Evolutionary conservation across 495 filamentous ascomycete species (phyloP).

Genomic region (Penicillium odoratum): DNA sequence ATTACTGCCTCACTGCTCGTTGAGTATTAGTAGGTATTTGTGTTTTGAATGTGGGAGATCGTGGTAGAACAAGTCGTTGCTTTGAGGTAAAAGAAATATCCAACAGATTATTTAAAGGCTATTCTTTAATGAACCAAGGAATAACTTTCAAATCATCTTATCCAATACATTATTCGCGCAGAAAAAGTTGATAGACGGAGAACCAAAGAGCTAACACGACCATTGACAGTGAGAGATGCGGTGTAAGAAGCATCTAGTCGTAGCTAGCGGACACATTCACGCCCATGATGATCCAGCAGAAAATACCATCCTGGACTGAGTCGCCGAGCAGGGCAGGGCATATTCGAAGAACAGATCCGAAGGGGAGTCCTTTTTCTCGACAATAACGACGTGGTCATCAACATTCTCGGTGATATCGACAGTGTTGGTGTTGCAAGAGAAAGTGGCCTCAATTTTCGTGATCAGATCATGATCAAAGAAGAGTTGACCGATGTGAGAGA

Average conservation of each 20-base stretch:
- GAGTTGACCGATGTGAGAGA: constrained; percentile 60
- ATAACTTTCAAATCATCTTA: too few relatives aligned
- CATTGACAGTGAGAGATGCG: neutral
- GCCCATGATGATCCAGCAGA: neutral
- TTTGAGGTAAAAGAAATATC: too few relatives aligned
- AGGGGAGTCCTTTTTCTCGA: neutral
- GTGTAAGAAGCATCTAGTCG: neutral
- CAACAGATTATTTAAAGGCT: too few relatives aligned
- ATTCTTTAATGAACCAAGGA: too few relatives aligned
- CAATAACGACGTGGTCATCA: neutral
- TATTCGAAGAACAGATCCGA: neutral
- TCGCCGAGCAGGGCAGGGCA: neutral
- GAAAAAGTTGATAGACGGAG: too few relatives aligned
- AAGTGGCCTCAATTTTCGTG: constrained; percentile 41
- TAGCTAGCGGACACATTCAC: neutral
- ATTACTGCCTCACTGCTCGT: too few relatives aligned
- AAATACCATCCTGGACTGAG: neutral
- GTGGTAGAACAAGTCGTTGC: too few relatives aligned
- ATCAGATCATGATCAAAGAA: constrained; percentile 58
- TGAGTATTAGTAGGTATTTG: too few relatives aligned
- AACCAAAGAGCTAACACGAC: neutral
- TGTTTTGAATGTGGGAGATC: too few relatives aligned
- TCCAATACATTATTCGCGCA: too few relatives aligned
- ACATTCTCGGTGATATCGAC: constrained; percentile 45
- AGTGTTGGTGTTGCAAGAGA: constrained; percentile 57